Base-by-base conservation (phyloP, 108 stramenopile genomes). In the Fistulifera solaris region DNA sequence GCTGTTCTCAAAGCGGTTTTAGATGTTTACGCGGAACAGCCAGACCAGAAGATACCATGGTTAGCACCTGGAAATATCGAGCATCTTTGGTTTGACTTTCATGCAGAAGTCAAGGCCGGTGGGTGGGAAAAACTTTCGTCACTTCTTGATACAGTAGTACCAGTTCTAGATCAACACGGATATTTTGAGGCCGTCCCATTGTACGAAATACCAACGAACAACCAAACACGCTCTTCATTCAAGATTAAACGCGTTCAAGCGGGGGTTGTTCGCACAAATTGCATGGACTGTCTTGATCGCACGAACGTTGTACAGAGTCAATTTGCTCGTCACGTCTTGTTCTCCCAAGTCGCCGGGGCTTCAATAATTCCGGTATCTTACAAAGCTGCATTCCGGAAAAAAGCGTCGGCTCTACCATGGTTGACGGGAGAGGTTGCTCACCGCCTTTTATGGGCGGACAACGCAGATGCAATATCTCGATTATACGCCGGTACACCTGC, bases 241-340 rank as follows among this genome's bases (percentile, higher is more conserved):
- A 3, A 17, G 11, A 65, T 93, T 11, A 27, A 44, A 25, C 63
- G 53, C 28, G 23, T 70, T 38, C 97, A 98, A 72, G 64, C 61
- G 22, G 93, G 94, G 14, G 81, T 95, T 21, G 73, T 96, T 23
- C 83, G 97, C 16, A 98, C 97, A 19, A 98, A 98, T 70, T 98
- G 97, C 70, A 96, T 98, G 94, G 97, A 98, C 73, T 94, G 93
- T 67, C 70, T 98, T 27, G 97, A 98, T 71, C 80, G 97, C 13
- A 98, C 97, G 19, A 95, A 96, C 63, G 97, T 98, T n/a, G 94
- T 96, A 17, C 97, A 98, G 61, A 90, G 88, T 53, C 62, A 95
- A 46, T 79, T 96, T 53, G 95, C 90, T 15, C 52, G 89, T 16
- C 76, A 75, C 46, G 58, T 94, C 50, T 63, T 96, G 22, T 72